Evolutionary conservation across 1,284 basidiomycete species (phyloP), one percentile per base, ranked within the genome.

Genomic region (Moesziomyces sp.): DNA sequence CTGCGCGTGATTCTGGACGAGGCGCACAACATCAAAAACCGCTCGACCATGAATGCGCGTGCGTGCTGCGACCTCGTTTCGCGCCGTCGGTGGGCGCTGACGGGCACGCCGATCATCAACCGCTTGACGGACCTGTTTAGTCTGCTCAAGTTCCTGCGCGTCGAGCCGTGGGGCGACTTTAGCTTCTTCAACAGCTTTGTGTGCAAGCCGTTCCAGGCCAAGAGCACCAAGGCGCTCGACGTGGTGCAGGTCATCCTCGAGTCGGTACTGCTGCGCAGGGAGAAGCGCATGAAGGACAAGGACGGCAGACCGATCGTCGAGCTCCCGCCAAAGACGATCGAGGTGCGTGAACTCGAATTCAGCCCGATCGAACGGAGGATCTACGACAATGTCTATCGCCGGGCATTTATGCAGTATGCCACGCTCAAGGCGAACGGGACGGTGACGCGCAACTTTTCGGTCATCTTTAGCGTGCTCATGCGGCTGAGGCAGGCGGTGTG

Each of bases 21-120:
- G 85, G 96, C 96, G 3, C 96, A 99, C 85, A 90, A 93, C 72
- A 97, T 95, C 87, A 97, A 97, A 85, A 94, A 93, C 40, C 89
- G 94, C 14, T 89, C 89, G 2, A 97, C 94, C 65, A 91, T 93
- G 82, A 92, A 92, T 11, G 93, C 96, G 0, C 93, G 92, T 77
- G 94, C 96, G 2, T 92, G 92, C 50, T 97, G 91, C 82, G 92
- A 91, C 9, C 87, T 99, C 8, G 88, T 88, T 49, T 92, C 92
- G 3, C 87, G 90, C 62, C 87, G 93, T 40, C 88, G 93, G 70
- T 99, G 96, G 96, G 93, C 93, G 5, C 89, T 97, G 14, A 97
- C 94, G 5, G 92, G 94, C 34, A 98, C 96, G 11, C 96, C 96
- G 0, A 98, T 99, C 69, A 93, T 98, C 63, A 99, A 99, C 45